Base-by-base conservation (phyloP, 805 yeast species). In the Metschnikowia santaceciliae region DNA sequence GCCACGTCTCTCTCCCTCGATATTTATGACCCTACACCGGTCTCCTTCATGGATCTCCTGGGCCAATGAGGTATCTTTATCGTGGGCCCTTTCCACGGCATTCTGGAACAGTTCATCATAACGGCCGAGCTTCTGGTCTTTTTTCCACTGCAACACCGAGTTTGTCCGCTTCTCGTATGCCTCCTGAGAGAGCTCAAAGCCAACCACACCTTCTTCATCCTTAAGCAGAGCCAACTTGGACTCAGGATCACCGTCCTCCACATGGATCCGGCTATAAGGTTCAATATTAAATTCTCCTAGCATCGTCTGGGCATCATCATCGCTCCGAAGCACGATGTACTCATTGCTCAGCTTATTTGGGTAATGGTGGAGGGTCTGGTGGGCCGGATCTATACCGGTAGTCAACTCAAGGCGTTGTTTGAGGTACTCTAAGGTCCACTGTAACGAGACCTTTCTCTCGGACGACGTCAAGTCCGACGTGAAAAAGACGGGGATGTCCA, bases 111-210 rank as follows among this genome's bases (percentile, higher is more conserved):
- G 70, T 14, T 65, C 64, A 54, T 86, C 81, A 59, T 83, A 90
- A 46, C 91, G 72, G 0, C 97, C 97, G 23, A 89, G 68, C 51
- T 80, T 68, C 55, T 86, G 77, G 32, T 76, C 71, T 50, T 77
- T 75, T 64, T 91, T 92, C 96, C 96, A 91, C 49, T 77, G 78
- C 50, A 84, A 74, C 1, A 88, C 95, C 0, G 92, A 77, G 49
- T 85, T 81, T 3, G 67, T 47, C 52, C 86, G 74, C 43, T 71
- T 71, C 32, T 77, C 83, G 65, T 91, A 89, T 42, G 81, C 86
- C 38, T 75, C 80, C 35, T 83, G 84, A 1, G 80, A 69, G 63
- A 88, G 66, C 52, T 76, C 73, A 60, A 67, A 78, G 2, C 48
- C 54, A 3, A 46, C 51, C 42, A 70, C 72, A 14, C 64, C 69